A percentile compares a stretch with the other conserved stretches of the same genome.
phyloP scores from a whole-genome alignment of 345 rosid genomes.

The Citropsis articulata region DNA sequence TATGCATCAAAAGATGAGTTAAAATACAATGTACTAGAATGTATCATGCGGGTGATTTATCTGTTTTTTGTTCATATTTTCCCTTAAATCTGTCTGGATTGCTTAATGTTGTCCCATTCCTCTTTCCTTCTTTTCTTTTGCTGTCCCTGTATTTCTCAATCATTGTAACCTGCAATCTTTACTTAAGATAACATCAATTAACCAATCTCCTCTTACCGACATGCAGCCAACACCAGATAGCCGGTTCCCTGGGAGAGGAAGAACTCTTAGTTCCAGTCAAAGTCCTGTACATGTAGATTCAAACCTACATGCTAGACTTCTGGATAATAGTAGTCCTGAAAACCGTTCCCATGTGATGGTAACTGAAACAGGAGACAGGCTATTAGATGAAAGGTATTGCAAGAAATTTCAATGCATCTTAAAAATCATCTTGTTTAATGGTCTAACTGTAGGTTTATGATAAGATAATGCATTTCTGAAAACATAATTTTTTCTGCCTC shows the following conservation, averaged over 20 bases:
- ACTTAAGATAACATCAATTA: not conserved
- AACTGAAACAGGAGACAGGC: slow-evolving; percentile 30
- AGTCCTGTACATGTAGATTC: slow-evolving; percentile 57
- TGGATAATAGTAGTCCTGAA: slow-evolving; percentile 53
- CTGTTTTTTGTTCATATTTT: not conserved
- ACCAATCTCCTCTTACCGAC: slow-evolving; percentile 13
- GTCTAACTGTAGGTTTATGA: not conserved
- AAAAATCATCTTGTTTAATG: slow-evolving; percentile 1
- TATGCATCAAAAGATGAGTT: not conserved
- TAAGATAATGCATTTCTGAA: not conserved
- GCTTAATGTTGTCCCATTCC: not conserved
- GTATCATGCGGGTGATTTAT: not conserved
- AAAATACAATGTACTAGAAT: not conserved
- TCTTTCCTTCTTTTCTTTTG: slow-evolving; percentile 7
- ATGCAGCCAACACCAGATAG: slow-evolving; percentile 61
- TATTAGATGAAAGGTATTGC: slow-evolving; percentile 50
- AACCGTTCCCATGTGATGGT: slow-evolving; percentile 14
- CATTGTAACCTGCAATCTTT: not conserved
- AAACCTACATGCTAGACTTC: slow-evolving; percentile 74
- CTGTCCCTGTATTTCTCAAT: slow-evolving; percentile 5
- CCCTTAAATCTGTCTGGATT: not conserved
- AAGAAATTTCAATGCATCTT: slow-evolving; percentile 5
- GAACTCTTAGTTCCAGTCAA: slow-evolving; percentile 56
- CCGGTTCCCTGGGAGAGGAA: slow-evolving; percentile 81
- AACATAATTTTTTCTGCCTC: not conserved